Evolutionary conservation across 2,329 filamentous ascomycete species (phyloP), one percentile per base, ranked within the genome.

Genomic region (Trichoderma atrobrunneum): DNA sequence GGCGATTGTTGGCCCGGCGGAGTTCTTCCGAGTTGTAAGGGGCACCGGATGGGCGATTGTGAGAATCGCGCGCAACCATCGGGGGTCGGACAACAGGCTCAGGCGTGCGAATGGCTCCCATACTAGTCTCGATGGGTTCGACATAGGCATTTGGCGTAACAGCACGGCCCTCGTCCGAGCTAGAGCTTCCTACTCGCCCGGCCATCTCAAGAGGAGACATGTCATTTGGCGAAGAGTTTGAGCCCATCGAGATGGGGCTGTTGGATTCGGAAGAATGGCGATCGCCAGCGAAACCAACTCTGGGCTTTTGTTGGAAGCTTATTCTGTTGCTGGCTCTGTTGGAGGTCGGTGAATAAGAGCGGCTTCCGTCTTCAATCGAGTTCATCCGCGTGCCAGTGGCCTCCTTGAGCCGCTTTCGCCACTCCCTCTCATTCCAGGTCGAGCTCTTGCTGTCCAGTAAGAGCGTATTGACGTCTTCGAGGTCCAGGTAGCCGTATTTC

Each of bases 321-420:
- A 89, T 80, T 28, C 88, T 85, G 70, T 86, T 88, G 75, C 85
- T 88, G 75, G 85, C 88, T 61, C 88, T 86, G 75, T 90, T 90
- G 74, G 87, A 88, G 73, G 87, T 86, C 71, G 87, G 85, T 72
- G 85, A 84, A 32, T 85, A 84, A 26, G 79, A 78, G 32, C 85
- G 84, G 26, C 78, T 79, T 18, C 84, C 83, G n/a, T 87, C 86
- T 60, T 89, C 87, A 63, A 89, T 84, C 18, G 85, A 87, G 32
- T 89, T 89, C 89, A 97, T 95, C 26, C 94, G 89, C 70, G 89
- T 90, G 5, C 92, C 90, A 0, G 95, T 98, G 59, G 95, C 85
- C 72, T 98, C 94, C 82, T 98, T 98, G 79, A 99, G 83, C 78
- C 92, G 90, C 78, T 91, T 92, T 76, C 95, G 90, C 96, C 96